These are phyloP conservation scores for Orbilia oligospora DNA, from an alignment of 2,329 filamentous ascomycete genomes.

Conservation along the genomic window DNA sequence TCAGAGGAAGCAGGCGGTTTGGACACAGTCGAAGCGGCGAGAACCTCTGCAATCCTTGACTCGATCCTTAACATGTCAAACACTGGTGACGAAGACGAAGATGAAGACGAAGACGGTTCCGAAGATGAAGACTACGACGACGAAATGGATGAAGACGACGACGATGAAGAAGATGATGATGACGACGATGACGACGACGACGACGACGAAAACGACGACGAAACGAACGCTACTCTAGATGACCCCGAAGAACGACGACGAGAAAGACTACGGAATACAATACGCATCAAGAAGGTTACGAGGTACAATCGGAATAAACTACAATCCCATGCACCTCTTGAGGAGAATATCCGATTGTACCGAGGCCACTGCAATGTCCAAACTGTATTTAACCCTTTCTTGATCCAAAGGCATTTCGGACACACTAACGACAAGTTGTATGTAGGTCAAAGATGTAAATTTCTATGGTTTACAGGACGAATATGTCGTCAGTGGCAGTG, in stretches of 20 bases:
- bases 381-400: constrained; percentile 66
- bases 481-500: constrained; percentile 78
- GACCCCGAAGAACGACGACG: constrained; percentile 45
- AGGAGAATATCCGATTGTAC: constrained; percentile 72
- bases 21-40: constrained; percentile 17
- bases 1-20: not conserved
- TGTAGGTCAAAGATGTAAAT: constrained; percentile 76
- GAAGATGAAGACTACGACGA: constrained; percentile 62
- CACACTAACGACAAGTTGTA: constrained; percentile 44
- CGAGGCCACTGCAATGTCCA: constrained; percentile 77
- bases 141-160: constrained; percentile 62
- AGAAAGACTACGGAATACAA: constrained; percentile 48
- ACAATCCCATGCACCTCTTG: constrained; percentile 51
- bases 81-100: constrained; percentile 15
- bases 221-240: constrained; percentile 46
- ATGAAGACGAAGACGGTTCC: constrained; percentile 37
- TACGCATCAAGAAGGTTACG: constrained; percentile 47
- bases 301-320: constrained; percentile 55
- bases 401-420: constrained; percentile 16
- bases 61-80: constrained; percentile 47
- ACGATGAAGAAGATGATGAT: constrained; percentile 61
- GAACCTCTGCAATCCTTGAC: constrained; percentile 37
- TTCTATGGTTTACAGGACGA: constrained; percentile 78
- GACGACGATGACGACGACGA: constrained; percentile 65
- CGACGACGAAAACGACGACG: constrained; percentile 59